Evolutionary conservation across 1,284 basidiomycete species (phyloP), one percentile per base, ranked within the genome.

Genomic region (Neotropicomus parvogracilis): DNA sequence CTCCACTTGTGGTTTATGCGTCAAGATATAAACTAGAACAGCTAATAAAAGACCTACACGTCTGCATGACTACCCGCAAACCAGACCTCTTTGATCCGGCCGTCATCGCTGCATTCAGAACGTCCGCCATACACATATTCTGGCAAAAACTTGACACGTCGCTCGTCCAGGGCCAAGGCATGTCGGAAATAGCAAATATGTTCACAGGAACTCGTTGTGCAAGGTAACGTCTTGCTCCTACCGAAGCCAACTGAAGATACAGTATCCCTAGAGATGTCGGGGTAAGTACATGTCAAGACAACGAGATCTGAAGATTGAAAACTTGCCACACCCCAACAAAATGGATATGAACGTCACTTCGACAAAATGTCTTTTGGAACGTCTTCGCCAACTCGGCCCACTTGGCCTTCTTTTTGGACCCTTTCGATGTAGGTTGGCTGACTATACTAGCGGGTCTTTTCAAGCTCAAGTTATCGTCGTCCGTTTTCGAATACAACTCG

Each of bases 71-170:
- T 54, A 14, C 69, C 69, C 6, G 66, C 56, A 46, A 68, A 68
- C 68, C 66, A 68, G 29, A 70, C 66, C 31, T 70, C 68, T 48
- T 70, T 67, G 36, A 67, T 40, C 40, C 40, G 60, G 3, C 38
- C 54, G 12, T 58, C 51, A 10, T 55, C 46, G 1, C 13, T 27
- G 4, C 17, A 2, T 10, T 40, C 19, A 4, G 55, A 59, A 33
- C 48, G 52, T 38, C 67, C 59, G 0, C 67, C 67, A 20, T 58
- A 59, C 0, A 51, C 57, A 40, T 69, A 67, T 48, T 74, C 72
- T 0, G 70, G 70, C 33, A 69, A 57, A 50, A 73, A 74, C 48
- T 70, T 73, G 47, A 70, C 69, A 6, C 71, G 67, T 33, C 69
- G 57, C 41, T 72, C 71, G 41, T 74, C 71, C 31, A 73, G 48